Base-by-base conservation (phyloP, 2,329 filamentous ascomycete species). In the Verticillium tricorpus region DNA sequence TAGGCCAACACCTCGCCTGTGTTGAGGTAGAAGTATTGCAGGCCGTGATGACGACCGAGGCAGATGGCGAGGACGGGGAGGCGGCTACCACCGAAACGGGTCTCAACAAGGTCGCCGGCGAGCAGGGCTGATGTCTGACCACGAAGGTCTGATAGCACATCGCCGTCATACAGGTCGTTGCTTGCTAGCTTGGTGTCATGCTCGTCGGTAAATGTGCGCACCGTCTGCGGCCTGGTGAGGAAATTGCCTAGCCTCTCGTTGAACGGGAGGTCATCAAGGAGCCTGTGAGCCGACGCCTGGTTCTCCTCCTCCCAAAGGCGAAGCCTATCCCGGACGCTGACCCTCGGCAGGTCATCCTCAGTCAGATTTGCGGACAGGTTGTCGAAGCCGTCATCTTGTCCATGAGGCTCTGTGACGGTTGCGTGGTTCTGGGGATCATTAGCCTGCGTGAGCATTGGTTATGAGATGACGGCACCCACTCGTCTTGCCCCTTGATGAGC, bases 21-120 rank as follows among this genome's bases (percentile, higher is more conserved):
- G 65, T 70, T 77, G 34, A 81, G 79, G 69, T 85, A 86, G 69
- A 82, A 85, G 69, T 86, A 82, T 65, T 84, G 76, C 52, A 79
- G 74, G 19, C 78, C 78, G 45, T 81, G 77, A 65, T 82, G 77
- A 60, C 73, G 78, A 15, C 83, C 83, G 8, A 87, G 73, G 65
- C 81, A 85, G 55, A 87, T 69, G 14, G 78, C 84, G 55, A 87
- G 73, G 17, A 84, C 64, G 5, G 80, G 79, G 22, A 79, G 72
- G 31, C 81, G 74, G 12, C 77, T 78, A n/a, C 73, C 71, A 9
- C 72, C 66, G 34, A 70, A 71, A 77, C 71, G 75, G 63, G 84
- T 66, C 67, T 85, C 83, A 28, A 86, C 74, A 55, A 86, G 70
- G 65, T 85, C 83, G 52, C 83, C 83, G 2, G 80, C 67, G 58